Evolutionary conservation across 2,329 filamentous ascomycete genomes (phyloP).

Genomic region (Trichophyton schoenleinii): DNA sequence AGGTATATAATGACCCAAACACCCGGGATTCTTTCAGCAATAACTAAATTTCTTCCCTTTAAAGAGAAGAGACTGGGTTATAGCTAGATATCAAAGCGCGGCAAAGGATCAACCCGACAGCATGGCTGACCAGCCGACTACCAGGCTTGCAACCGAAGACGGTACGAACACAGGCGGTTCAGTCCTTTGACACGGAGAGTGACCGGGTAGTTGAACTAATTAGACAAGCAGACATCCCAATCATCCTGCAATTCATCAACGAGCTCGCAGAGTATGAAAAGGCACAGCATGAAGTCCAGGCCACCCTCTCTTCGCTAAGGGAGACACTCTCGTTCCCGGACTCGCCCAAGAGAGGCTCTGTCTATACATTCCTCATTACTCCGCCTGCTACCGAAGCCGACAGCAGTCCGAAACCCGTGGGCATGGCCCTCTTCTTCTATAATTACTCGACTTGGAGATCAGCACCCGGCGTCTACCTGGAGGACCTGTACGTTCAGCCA

Average conservation of each 20-base stretch:
- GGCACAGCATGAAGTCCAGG: slow-evolving; percentile 58
- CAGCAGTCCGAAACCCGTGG: slow-evolving; percentile 39
- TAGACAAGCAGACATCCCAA: slow-evolving; percentile 52
- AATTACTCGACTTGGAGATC: slow-evolving; percentile 91
- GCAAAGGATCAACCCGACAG: too few species aligned
- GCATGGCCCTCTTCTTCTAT: slow-evolving; percentile 86
- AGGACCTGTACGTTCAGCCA: slow-evolving; percentile 76
- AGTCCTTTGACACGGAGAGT: neutral
- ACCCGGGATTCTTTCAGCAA: neutral
- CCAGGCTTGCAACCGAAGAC: slow-evolving; percentile 31
- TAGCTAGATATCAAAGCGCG: neutral
- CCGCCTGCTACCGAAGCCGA: slow-evolving; percentile 35
- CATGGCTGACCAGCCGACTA: slow-evolving; percentile 27
- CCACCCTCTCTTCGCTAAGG: slow-evolving; percentile 60
- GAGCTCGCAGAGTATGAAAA: slow-evolving; percentile 85
- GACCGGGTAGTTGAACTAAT: neutral
- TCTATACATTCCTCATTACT: slow-evolving; percentile 61
- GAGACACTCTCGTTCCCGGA: slow-evolving; percentile 67
- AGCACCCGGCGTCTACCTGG: slow-evolving; percentile 79
- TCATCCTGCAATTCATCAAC: slow-evolving; percentile 69
- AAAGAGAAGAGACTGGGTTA: neutral
- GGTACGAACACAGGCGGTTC: slow-evolving; percentile 15
- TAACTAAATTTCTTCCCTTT: neutral
- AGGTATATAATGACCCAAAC: neutral
- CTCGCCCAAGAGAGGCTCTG: slow-evolving; percentile 44